A percentile compares a stretch with the other conserved stretches of the same genome.
phyloP scores from a whole-genome alignment of 306 rosid genomes.

The Sesbania bispinosa region DNA sequence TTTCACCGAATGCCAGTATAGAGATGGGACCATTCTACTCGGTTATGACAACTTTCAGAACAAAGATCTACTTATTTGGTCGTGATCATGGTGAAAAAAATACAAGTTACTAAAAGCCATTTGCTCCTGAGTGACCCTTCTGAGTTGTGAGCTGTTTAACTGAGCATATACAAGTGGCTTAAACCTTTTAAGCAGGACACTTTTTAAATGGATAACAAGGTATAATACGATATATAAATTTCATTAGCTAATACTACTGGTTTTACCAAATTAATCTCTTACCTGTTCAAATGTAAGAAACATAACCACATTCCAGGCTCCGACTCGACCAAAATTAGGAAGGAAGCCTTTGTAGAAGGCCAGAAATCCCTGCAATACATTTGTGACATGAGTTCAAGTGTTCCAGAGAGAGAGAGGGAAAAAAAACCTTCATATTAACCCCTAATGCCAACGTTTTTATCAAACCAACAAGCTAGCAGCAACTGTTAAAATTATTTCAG shows the following conservation, averaged over 20 bases:
- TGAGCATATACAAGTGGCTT: background rate
- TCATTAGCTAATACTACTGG: background rate
- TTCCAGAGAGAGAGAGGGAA: background rate
- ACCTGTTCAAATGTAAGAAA: constrained; percentile 90
- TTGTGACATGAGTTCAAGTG: constrained; percentile 16
- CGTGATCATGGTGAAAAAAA: constrained; percentile 1
- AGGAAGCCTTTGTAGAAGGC: constrained; percentile 97
- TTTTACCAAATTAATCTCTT: constrained; percentile 31
- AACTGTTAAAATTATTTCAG: background rate
- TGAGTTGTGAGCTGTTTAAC: background rate
- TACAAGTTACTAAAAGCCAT: background rate
- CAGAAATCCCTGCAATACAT: constrained; percentile 69
- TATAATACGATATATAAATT: background rate
- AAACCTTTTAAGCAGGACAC: constrained; percentile 5
- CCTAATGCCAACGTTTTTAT: background rate
- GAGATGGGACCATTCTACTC: background rate
- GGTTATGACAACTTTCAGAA: constrained; percentile 6
- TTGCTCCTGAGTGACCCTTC: too few species aligned
- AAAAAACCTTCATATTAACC: background rate
- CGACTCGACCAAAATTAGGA: constrained; percentile 83
- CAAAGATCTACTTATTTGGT: background rate
- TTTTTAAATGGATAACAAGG: background rate
- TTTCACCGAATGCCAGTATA: background rate
- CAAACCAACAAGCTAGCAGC: constrained; percentile 13
- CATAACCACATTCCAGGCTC: constrained; percentile 87